A percentile compares a stretch with the other conserved stretches of the same genome.
Evolutionary conservation across 176 grass and related monocot species (phyloP).

Genomic region (Microstegium vimineum): DNA sequence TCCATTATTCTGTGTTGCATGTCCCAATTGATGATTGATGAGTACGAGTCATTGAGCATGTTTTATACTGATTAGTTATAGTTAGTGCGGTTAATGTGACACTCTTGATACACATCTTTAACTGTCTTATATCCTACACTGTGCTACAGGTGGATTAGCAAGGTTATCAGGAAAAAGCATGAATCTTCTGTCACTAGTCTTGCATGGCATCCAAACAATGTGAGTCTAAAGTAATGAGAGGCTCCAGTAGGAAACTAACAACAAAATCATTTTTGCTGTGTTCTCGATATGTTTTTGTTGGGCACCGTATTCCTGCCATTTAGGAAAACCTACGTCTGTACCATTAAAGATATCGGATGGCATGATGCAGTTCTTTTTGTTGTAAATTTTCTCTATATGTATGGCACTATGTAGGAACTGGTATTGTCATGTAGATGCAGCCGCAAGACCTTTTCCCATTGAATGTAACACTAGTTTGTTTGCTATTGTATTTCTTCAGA

Average conservation of each 20-base stretch:
- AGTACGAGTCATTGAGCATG: background rate
- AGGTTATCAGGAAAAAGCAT: constrained; percentile 94
- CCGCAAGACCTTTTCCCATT: background rate
- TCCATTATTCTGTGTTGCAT: background rate
- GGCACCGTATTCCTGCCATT: background rate
- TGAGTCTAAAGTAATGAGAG: constrained; percentile 27
- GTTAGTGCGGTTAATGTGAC: background rate
- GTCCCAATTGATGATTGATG: background rate
- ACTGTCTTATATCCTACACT: constrained; percentile 25
- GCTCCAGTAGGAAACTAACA: background rate
- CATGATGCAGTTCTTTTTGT: background rate
- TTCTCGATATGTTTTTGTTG: background rate
- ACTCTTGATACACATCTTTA: background rate
- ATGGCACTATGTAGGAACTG: background rate
- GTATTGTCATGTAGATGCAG: constrained; percentile 28
- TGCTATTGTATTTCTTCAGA: constrained; percentile 49
- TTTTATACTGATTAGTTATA: background rate
- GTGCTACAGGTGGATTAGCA: constrained; percentile 91
- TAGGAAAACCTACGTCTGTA: background rate
- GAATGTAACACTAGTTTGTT: constrained; percentile 20
- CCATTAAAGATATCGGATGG: background rate
- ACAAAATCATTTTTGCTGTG: background rate
- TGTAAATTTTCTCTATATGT: constrained; percentile 2
- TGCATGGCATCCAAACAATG: constrained; percentile 99
- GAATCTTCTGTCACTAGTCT: constrained; percentile 93